phyloP scores from a whole-genome alignment of 2,329 filamentous ascomycete species.

The Drechslera avenae region DNA sequence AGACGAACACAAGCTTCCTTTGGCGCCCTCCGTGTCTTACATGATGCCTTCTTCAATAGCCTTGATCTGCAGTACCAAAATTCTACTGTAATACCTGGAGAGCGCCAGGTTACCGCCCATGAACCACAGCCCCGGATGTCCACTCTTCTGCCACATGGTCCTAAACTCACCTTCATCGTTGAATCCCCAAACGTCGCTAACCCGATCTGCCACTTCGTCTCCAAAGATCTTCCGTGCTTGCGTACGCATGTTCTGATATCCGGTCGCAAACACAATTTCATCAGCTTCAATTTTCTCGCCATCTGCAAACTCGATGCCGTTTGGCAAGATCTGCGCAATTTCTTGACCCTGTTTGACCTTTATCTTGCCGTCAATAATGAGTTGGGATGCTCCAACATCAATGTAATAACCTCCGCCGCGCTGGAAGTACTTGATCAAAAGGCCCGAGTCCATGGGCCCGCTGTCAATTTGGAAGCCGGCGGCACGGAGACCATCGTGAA shows the following conservation, averaged over 20 bases:
- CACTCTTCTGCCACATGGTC: conserved; percentile 48
- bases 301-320: conserved; percentile 53
- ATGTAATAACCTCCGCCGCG: conserved; percentile 56
- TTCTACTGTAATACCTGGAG: conserved; percentile 55
- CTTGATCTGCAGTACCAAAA: conserved; percentile 56
- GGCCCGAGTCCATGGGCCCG: conserved; percentile 35
- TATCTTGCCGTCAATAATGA: conserved; percentile 54
- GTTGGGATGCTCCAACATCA: conserved; percentile 52
- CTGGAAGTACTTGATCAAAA: conserved; percentile 49
- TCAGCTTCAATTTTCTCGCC: conserved; percentile 52
- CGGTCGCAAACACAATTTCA: conserved; percentile 55
- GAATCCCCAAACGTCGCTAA: conserved; percentile 54
- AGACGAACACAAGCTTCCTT: conserved; percentile 5
- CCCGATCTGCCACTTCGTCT: conserved; percentile 46
- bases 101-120: conserved; percentile 52
- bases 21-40: neutral
- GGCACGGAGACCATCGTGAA: conserved; percentile 50
- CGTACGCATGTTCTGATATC: conserved; percentile 53
- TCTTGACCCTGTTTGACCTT: conserved; percentile 50
- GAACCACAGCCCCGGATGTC: conserved; percentile 52
- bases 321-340: conserved; percentile 44
- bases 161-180: conserved; percentile 56
- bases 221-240: conserved; percentile 50
- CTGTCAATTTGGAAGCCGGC: conserved; percentile 52
- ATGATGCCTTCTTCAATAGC: conserved; percentile 42